A percentile compares a stretch with the other conserved stretches of the same genome.
These are phyloP conservation scores for Cytidiella melzeri DNA, from an alignment of 768 basidiomycete species.

Conservation along the genomic window DNA sequence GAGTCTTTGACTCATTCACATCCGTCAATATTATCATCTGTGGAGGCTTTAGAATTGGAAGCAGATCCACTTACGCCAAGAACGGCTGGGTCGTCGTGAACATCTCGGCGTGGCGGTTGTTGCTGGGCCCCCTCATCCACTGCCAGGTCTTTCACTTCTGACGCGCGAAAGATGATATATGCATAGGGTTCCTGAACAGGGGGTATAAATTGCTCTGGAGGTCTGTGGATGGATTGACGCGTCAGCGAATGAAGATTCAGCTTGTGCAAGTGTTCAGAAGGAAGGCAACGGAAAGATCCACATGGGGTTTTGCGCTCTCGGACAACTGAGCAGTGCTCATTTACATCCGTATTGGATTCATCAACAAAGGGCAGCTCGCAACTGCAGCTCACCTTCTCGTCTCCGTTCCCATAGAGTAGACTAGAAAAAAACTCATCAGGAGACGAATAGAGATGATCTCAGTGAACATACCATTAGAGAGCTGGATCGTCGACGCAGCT, in stretches of 20 bases:
- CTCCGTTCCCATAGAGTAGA: conserved; percentile 88
- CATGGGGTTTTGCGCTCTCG: conserved; percentile 42
- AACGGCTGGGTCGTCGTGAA: conserved; percentile 82
- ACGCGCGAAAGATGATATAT: conserved; percentile 88
- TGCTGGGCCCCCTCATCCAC: conserved; percentile 50
- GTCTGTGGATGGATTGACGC: conserved; percentile 33
- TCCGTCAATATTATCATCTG: conserved; percentile 41
- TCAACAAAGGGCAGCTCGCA: conserved; percentile 17
- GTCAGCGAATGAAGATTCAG: conserved; percentile 20
- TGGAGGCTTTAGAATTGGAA: conserved; percentile 6
- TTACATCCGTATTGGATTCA: conserved; percentile 37
- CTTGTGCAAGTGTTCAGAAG: conserved; percentile 37
- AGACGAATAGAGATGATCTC: not conserved
- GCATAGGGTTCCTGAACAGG: conserved; percentile 80
- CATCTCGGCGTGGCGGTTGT: conserved; percentile 44
- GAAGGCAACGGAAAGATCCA: conserved; percentile 65
- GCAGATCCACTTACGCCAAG: conserved; percentile 53
- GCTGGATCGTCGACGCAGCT: conserved; percentile 77
- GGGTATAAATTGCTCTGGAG: conserved; percentile 73
- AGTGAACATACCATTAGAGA: conserved; percentile 64
- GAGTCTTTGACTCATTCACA: conserved; percentile 35
- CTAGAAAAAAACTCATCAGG: conserved; percentile 23
- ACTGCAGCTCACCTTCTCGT: conserved; percentile 57
- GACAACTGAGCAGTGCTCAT: conserved; percentile 29
- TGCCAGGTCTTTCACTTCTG: conserved; percentile 84